A percentile compares a stretch with the other conserved stretches of the same genome.
These are phyloP conservation scores for Epichloe uncinata DNA, from an alignment of 2,329 filamentous ascomycete genomes.

Conservation along the genomic window DNA sequence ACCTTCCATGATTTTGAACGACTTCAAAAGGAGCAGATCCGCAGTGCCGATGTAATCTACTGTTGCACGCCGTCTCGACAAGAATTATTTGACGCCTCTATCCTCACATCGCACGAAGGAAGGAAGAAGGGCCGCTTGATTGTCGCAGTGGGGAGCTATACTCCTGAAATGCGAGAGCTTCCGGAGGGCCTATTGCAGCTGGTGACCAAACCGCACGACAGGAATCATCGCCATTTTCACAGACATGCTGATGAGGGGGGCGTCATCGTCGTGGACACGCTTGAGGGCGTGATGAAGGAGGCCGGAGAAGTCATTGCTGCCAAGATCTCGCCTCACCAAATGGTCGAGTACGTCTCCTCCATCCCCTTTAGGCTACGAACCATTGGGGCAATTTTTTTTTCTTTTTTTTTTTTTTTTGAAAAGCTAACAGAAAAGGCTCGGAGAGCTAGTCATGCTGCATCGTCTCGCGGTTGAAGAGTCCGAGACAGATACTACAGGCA, in stretches of 20 bases:
- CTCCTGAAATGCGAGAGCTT: conserved; percentile 67
- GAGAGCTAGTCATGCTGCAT: conserved; percentile 59
- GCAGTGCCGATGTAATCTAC: conserved; percentile 68
- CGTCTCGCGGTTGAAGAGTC: conserved; percentile 29
- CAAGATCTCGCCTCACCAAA: conserved; percentile 55
- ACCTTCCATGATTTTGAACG: conserved; percentile 55
- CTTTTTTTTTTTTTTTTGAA: not conserved
- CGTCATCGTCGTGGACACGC: conserved; percentile 59
- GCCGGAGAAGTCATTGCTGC: conserved; percentile 79
- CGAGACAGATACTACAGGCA: conserved; percentile 19
- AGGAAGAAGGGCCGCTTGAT: conserved; percentile 58
- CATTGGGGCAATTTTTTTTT: too few species aligned
- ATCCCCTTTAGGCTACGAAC: not conserved
- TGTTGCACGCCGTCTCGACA: conserved; percentile 69
- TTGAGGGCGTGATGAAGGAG: conserved; percentile 68
- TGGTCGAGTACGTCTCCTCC: conserved; percentile 55
- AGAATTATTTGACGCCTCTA: conserved; percentile 60
- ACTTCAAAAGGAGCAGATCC: conserved; percentile 56
- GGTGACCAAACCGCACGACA: conserved; percentile 34
- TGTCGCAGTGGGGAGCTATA: conserved; percentile 56
- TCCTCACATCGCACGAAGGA: conserved; percentile 60
- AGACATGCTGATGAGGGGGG: conserved; percentile 51
- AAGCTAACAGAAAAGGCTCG: conserved; percentile 37
- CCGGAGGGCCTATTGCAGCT: conserved; percentile 63
- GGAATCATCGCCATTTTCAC: conserved; percentile 46